Percentiles rank a stretch among this genome's conserved stretches.
Evolutionary conservation across 2,329 filamentous ascomycete species (phyloP).

Genomic region (Paraconiothyrium sp.): DNA sequence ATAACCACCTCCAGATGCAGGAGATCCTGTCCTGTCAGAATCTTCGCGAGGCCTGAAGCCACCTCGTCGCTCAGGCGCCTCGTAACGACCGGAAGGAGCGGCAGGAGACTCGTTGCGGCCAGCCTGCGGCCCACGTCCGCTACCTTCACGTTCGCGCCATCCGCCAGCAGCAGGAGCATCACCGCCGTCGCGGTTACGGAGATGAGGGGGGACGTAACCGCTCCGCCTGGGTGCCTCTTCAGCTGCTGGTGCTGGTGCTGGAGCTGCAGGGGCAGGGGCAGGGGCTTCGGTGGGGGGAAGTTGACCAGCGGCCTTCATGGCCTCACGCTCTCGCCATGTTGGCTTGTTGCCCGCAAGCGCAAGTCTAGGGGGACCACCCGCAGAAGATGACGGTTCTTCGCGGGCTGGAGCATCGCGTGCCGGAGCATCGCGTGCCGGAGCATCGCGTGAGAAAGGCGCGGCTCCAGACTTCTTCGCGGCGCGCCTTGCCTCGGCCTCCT

Average conservation of each 20-base stretch:
- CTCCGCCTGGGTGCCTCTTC: conserved; percentile 49
- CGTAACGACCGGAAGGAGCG: conserved; percentile 39
- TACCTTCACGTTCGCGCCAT: conserved; percentile 51
- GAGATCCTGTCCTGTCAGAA: conserved; percentile 39
- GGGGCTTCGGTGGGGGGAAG: conserved; percentile 45
- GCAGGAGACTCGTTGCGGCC: conserved; percentile 46
- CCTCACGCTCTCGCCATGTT: conserved; percentile 79
- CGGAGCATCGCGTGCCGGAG: conserved; percentile 48
- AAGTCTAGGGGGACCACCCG: conserved; percentile 68
- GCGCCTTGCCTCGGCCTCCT: conserved; percentile 83
- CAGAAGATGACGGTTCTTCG: conserved; percentile 45
- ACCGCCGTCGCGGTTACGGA: conserved; percentile 48
- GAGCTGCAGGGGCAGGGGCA: conserved; percentile 44
- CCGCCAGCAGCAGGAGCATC: conserved; percentile 43
- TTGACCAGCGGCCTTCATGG: conserved; percentile 53
- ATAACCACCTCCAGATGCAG: conserved; percentile 43
- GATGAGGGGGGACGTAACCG: conserved; percentile 59
- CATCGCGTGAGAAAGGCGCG: conserved; percentile 46
- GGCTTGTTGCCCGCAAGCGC: conserved; percentile 69
- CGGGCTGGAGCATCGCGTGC: conserved; percentile 46
- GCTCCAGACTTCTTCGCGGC: conserved; percentile 66
- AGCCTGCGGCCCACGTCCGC: conserved; percentile 37
- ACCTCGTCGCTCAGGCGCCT: conserved; percentile 39
- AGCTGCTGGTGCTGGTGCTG: conserved; percentile 40
- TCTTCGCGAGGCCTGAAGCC: conserved; percentile 38